Percentiles rank a stretch among this genome's conserved stretches.
Conservation (phyloP, 140 eudicot species). For the Flaveria floridana region DNA sequence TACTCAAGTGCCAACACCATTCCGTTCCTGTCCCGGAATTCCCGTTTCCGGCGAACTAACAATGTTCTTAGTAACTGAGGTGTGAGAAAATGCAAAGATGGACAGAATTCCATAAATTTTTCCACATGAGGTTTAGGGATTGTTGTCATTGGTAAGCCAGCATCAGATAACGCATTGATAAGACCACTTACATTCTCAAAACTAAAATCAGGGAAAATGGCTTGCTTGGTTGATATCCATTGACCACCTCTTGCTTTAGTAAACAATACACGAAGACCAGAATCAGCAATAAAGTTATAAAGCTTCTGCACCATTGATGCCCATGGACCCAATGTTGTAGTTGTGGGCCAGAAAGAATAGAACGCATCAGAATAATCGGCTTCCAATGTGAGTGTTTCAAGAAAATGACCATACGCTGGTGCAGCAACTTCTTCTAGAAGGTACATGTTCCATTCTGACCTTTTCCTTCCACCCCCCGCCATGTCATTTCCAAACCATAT, state of each 20-base stretch:
- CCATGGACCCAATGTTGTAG: constrained; percentile 77
- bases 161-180: constrained; percentile 79
- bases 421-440: constrained; percentile 92
- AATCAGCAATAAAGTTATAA: constrained; percentile 72
- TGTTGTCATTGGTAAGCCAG: constrained; percentile 74
- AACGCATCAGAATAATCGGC: constrained; percentile 67
- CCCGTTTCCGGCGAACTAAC: constrained; percentile 75
- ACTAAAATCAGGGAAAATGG: constrained; percentile 78
- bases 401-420: constrained; percentile 92
- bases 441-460: constrained; percentile 90
- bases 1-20: constrained; percentile 82
- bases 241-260: constrained; percentile 93
- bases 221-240: constrained; percentile 95
- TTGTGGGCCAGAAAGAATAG: constrained; percentile 87
- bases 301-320: constrained; percentile 76
- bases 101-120: constrained; percentile 76
- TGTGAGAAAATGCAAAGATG: constrained; percentile 77
- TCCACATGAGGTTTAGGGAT: constrained; percentile 65
- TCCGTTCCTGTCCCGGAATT: constrained; percentile 66
- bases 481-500: constrained; percentile 99
- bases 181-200: constrained; percentile 65
- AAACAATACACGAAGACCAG: constrained; percentile 73
- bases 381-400: constrained; percentile 82
- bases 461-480: constrained; percentile 97
- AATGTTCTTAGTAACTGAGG: constrained; percentile 83